Evolutionary conservation across 306 rosid genomes (phyloP), one percentile per base, ranked within the genome.

Genomic region (Sicyos edulis): DNA sequence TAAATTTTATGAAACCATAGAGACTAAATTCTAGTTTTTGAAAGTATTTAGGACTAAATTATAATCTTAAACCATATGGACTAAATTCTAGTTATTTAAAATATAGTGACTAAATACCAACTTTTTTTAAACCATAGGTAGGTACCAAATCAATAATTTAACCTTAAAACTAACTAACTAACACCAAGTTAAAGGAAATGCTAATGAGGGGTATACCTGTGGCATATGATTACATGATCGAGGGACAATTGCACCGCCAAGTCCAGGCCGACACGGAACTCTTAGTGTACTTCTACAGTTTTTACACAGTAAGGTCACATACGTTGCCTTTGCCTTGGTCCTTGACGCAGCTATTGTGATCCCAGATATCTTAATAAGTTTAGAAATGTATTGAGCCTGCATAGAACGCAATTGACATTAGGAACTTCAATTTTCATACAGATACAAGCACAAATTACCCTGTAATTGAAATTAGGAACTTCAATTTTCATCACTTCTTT

Each of bases 161-260:
- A 1, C 32, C 32, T 32, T 1, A 29, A 70, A 80, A 47, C 11
- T 21, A 42, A 49, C 8, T 13, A 4, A 76, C 75, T 32, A 10
- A 42, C 64, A 29, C 37, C 34, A 68, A 47, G 21, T 21, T 54
- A 20, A 20, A 0, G 19, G 11, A 11, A 59, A 55, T 57, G 63
- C 73, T 22, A 67, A 54, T 6, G 6, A 67, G 20, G 11, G 40
- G 21, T 44, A 78, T 78, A 93, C 99, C 99, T 93, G 99, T 73
- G 97, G 87, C 73, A 82, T 29, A 84, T 93, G 99, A 83, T 74
- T 91, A 78, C 99, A 93, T 0, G 99, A 80, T 56, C 99, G 97
- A 50, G 99, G 99, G 67, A 93, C 95, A 74, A 93, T 81, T 8
- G 99, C 99, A 22, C 99, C 99, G 11, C 99, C 99, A 70, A 93